phyloP scores from a whole-genome alignment of 306 rosid genomes.

The Cucurbita moschata region DNA sequence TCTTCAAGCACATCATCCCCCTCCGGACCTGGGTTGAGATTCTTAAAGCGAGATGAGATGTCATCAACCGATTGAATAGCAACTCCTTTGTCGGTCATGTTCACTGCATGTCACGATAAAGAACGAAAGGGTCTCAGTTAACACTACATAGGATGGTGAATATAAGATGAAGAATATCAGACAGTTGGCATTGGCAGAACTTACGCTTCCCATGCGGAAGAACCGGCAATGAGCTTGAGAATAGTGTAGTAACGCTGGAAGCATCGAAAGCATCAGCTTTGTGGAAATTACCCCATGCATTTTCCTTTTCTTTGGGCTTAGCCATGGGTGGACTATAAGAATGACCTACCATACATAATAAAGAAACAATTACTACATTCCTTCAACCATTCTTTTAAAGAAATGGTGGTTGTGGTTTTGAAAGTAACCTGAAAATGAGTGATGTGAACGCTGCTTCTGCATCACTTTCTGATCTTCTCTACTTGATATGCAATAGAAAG shows the following conservation, averaged over 20 bases:
- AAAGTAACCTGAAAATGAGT: background rate
- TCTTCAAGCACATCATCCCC: slow-evolving; percentile 19
- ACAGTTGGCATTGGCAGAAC: slow-evolving; percentile 6
- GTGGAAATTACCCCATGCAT: slow-evolving; percentile 39
- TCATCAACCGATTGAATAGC: background rate
- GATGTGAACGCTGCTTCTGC: background rate
- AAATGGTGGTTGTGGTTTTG: background rate
- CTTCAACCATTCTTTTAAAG: background rate
- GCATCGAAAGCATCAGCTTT: slow-evolving; percentile 28
- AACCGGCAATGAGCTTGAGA: slow-evolving; percentile 72
- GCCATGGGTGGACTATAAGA: slow-evolving; percentile 22
- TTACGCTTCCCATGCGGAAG: slow-evolving; percentile 65
- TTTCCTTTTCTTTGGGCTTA: slow-evolving; percentile 24
- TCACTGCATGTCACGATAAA: slow-evolving; percentile 40
- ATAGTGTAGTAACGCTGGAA: slow-evolving; percentile 53
- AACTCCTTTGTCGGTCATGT: background rate
- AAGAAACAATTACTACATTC: background rate
- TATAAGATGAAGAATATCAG: background rate
- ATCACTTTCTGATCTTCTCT: background rate
- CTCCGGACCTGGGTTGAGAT: slow-evolving; percentile 8
- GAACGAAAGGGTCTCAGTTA: background rate
- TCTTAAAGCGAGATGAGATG: slow-evolving; percentile 20
- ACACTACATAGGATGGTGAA: background rate
- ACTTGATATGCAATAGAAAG: background rate
- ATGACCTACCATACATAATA: slow-evolving; percentile 20